Conservation (phyloP, 2,329 filamentous ascomycete genomes). For the Neobulgaria alba region DNA sequence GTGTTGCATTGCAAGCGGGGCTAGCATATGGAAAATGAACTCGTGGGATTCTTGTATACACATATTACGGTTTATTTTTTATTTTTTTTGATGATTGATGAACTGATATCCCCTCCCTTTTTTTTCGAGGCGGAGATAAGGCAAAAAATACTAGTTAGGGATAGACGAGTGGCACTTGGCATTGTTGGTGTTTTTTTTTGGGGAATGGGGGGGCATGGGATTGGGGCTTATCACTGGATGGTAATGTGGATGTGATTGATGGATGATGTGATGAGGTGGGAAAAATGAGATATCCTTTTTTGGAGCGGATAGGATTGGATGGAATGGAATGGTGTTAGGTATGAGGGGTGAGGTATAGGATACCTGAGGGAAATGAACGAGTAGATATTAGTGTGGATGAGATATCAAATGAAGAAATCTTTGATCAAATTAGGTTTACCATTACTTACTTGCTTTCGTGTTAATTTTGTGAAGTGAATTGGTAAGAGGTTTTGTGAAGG, state of each 20-base stretch:
- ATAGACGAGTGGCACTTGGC: neutral
- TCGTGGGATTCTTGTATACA: neutral
- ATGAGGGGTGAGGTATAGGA: neutral
- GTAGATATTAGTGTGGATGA: too few relatives aligned
- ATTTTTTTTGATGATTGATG: neutral
- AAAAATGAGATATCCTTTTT: neutral
- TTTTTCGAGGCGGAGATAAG: neutral
- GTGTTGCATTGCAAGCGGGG: conserved; percentile 13
- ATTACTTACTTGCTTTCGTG: too few relatives aligned
- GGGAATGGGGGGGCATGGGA: too few relatives aligned
- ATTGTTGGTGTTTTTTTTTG: neutral
- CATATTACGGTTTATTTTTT: neutral
- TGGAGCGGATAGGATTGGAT: neutral
- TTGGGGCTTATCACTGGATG: neutral
- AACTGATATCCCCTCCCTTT: neutral
- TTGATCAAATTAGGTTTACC: too few relatives aligned
- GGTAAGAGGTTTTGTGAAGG: too few relatives aligned
- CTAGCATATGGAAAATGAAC: neutral
- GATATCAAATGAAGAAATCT: too few relatives aligned
- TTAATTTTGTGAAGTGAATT: too few relatives aligned
- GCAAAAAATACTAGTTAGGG: neutral
- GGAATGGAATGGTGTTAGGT: neutral
- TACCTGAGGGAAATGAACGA: too few relatives aligned
- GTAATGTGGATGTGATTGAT: neutral
- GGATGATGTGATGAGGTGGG: neutral